Evolutionary conservation across 768 basidiomycete species (phyloP), one percentile per base, ranked within the genome.

Genomic region (Suillus alpinus): DNA sequence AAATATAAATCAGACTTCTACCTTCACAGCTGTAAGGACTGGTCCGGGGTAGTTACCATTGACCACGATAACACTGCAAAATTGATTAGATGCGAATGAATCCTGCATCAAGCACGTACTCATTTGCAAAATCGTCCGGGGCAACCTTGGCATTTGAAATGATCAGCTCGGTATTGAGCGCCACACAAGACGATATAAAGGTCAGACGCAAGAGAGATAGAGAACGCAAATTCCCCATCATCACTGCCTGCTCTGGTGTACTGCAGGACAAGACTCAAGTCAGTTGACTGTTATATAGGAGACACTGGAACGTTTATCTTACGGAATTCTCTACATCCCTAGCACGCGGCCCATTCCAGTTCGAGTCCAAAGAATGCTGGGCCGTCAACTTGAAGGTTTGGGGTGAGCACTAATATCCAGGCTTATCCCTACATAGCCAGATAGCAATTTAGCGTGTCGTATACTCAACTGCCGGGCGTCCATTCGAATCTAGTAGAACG

Each of bases 11-110:
- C 23, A 6, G 10, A 9, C 4, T 9, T 6, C 8, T 3, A 56
- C 74, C 62, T 78, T 80, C 59, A 67, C 73, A 32, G 72, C 76
- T 29, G 71, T 66, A 49, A 80, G 75, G 23, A 76, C 64, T 1
- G 75, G 70, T 1, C 77, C 79, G 31, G 78, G 76, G 61, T 75
- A 76, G 2, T 63, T 43, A 4, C 77, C 77, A 56, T 77, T 78
- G 18, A 76, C 73, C 13, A 78, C 63, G 6, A 78, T 76, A 7
- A 71, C 74, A 4, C 68, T 65, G 47, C 13, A 37, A 14, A 47
- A 1, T 23, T 14, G 3, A 23, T 23, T 23, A 36, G 34, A 20
- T n/a, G 36, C 36, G n/a, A 12, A 14, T 34, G 44, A 39, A 6
- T 43, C 12, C 8, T 10, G 29, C 1, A 26, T 20, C 13, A 23